Evolutionary conservation across 164 flowering plant genomes (phyloP).

Genomic region (Santalum album): DNA sequence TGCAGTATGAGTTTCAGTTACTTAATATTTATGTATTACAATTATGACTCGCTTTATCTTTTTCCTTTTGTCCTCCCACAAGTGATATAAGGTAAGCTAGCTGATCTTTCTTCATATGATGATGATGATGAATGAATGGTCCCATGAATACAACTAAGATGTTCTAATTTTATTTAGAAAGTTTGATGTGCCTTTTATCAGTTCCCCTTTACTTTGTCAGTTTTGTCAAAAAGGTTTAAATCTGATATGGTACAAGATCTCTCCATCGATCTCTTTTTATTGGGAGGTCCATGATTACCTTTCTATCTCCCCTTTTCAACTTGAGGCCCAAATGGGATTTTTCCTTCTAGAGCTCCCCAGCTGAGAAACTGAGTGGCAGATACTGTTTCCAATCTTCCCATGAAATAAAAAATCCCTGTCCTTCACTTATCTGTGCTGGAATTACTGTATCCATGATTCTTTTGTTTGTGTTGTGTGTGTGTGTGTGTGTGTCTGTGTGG

Average conservation of each 20-base stretch:
- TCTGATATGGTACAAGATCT: conserved; percentile 6
- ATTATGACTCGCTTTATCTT: too few relatives aligned
- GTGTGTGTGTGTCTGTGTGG: conserved; percentile 10
- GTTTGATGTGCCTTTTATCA: not conserved
- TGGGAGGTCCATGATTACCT: conserved; percentile 10
- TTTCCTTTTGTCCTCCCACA: too few relatives aligned
- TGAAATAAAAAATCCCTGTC: conserved; percentile 9
- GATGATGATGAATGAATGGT: too few relatives aligned
- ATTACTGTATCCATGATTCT: conserved; percentile 16
- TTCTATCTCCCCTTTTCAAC: conserved; percentile 9
- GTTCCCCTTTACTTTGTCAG: conserved; percentile 11
- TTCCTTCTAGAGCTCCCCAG: conserved; percentile 6
- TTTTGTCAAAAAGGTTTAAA: conserved; percentile 17
- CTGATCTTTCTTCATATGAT: too few relatives aligned
- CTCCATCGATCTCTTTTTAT: conserved; percentile 6
- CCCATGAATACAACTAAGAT: too few relatives aligned
- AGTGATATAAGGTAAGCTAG: too few relatives aligned
- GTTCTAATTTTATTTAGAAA: not conserved
- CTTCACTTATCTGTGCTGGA: conserved; percentile 2
- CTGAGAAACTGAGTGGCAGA: conserved; percentile 12
- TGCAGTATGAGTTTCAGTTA: too few relatives aligned
- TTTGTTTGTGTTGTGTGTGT: conserved; percentile 1
- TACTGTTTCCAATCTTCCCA: conserved; percentile 20
- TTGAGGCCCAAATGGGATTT: not conserved
- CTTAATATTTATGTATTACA: too few relatives aligned